Percentiles rank a stretch among this genome's conserved stretches.
Conservation (phyloP, 2,329 filamentous ascomycete species). For the Lecanicillium sp. region DNA sequence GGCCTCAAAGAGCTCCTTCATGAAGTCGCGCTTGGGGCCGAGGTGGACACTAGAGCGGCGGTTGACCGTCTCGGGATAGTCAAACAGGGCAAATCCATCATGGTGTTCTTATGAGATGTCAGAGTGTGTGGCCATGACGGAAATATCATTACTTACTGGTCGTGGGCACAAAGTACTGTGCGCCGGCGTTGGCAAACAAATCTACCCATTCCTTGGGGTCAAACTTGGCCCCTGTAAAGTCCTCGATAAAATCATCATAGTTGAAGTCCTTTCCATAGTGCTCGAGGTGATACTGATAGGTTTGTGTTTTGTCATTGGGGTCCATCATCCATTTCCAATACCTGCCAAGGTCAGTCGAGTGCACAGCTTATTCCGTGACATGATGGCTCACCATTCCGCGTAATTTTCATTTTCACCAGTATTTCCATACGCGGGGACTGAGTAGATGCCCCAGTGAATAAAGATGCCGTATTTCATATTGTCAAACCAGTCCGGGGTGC, state of each 20-base stretch:
- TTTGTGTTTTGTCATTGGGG: conserved; percentile 5
- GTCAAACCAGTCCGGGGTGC: conserved; percentile 45
- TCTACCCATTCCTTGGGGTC: conserved; percentile 47
- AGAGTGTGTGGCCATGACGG: not conserved
- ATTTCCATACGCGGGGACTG: conserved; percentile 49
- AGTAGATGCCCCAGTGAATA: conserved; percentile 51
- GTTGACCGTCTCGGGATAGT: conserved; percentile 28
- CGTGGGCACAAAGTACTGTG: conserved; percentile 39
- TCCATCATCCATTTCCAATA: conserved; percentile 8
- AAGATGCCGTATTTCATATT: conserved; percentile 52
- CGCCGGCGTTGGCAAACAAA: conserved; percentile 42
- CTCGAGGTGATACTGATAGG: conserved; percentile 39
- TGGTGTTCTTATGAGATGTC: conserved; percentile 31
- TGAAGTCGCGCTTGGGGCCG: conserved; percentile 30
- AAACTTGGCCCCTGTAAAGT: conserved; percentile 43
- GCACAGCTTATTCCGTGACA: not conserved
- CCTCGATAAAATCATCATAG: conserved; percentile 48
- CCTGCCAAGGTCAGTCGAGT: not conserved
- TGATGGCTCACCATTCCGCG: conserved; percentile 29
- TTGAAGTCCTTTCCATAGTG: conserved; percentile 42
- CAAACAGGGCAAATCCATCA: conserved; percentile 35
- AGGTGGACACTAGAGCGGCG: conserved; percentile 30
- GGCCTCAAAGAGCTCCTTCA: conserved; percentile 35
- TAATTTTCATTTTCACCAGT: conserved; percentile 30
- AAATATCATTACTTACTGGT: conserved; percentile 19